Base-by-base conservation (phyloP, 306 rosid species). In the Inga leiocalycina region DNA sequence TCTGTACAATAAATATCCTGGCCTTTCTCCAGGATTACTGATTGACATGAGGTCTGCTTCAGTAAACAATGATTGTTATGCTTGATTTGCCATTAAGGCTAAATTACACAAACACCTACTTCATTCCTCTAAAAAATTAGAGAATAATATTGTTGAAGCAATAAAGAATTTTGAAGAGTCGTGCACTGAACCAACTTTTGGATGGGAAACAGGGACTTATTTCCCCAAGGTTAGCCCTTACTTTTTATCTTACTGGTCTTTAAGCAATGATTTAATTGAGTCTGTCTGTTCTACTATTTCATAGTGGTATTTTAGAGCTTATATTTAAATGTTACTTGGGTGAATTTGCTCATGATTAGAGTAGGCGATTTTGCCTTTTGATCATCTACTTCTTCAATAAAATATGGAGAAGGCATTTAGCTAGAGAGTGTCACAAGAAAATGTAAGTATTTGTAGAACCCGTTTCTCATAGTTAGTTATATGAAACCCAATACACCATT, bases 11-110 rank as follows among this genome's bases (percentile, higher is more conserved):
- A 81, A 87, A 82, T 86, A 92, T 87, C 98, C 94, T 3, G 92
- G 89, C 68, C 52, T 92, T 84, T 85, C 99, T 22, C 97, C 94
- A 0, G 93, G 86, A 74, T 66, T 83, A 73, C 87, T 95, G 71
- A 95, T 97, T 16, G 96, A 93, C 84, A 81, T 92, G 97, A 91
- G 99, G 77, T 51, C 98, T 20, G 93, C 98, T 6, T 89, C 91
- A 1, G 97, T 93, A 34, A 95, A 87, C 74, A 93, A 93, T 27
- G 97, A 92, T 49, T 92, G 92, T 71, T 93, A 92, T 73, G 96
- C 98, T 6, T 85, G 81, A 69, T 88, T 87, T 72, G 85, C 98
- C 17, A 82, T 93, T 20, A 93, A 90, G 76, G 90, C 85, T 74
- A 86, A 62, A 44, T 81, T 95, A 84, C 91, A 93, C 75, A 89